Percentiles rank a stretch among this genome's conserved stretches.
Evolutionary conservation across 805 yeast genomes (phyloP).

Genomic region (Yarrowia sp.): DNA sequence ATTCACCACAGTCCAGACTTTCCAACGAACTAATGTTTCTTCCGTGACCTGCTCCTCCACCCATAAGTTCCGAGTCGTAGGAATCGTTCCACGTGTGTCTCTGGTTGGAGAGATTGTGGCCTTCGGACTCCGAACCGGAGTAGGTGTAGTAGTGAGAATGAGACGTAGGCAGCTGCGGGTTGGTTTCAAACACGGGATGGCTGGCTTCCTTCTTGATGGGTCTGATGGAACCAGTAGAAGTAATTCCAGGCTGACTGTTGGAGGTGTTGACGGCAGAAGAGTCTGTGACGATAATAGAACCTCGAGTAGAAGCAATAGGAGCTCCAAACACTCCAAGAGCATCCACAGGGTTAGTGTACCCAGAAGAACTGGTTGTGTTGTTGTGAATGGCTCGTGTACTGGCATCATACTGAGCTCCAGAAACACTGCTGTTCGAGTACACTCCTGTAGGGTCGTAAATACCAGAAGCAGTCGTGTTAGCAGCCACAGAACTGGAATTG

Average conservation of each 20-base stretch:
- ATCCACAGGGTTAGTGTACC: neutral
- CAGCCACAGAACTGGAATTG: neutral
- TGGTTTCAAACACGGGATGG: constrained; percentile 4
- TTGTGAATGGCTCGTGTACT: neutral
- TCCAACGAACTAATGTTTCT: neutral
- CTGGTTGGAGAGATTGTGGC: neutral
- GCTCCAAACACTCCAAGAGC: constrained; percentile 8
- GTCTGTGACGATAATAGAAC: neutral
- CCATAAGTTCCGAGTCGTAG: constrained; percentile 10
- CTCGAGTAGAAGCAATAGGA: neutral
- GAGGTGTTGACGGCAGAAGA: neutral
- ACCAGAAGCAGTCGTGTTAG: neutral
- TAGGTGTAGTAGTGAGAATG: constrained; percentile 9
- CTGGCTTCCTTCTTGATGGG: constrained; percentile 15
- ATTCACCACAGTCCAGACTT: neutral
- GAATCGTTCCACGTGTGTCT: constrained; percentile 25
- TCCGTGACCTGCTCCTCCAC: neutral
- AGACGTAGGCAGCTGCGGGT: neutral
- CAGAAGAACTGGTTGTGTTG: neutral
- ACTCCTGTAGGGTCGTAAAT: constrained; percentile 9
- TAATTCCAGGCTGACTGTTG: neutral
- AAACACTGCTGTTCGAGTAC: neutral
- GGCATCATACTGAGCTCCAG: neutral
- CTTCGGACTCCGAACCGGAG: neutral
- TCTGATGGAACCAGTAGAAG: constrained; percentile 1